phyloP scores from a whole-genome alignment of 192 early-diverging fungal species.

The Glomus cerebriforme region DNA sequence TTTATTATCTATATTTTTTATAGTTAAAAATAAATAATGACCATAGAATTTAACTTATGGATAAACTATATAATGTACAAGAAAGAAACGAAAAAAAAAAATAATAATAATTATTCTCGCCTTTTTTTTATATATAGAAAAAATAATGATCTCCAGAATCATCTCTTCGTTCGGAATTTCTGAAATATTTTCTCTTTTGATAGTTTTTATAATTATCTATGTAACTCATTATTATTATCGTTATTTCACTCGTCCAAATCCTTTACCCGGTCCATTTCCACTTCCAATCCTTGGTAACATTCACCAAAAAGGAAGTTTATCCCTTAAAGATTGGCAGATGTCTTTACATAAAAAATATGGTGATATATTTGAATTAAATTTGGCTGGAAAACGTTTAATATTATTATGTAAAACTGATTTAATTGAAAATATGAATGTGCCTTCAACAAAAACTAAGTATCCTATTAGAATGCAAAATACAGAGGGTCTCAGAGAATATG shows the following conservation, averaged over 20 bases:
- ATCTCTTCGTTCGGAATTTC: no score
- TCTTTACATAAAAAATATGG: constrained; percentile 10
- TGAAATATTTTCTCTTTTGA: no score
- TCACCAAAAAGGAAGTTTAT: no score
- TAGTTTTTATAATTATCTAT: no score
- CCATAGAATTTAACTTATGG: no score
- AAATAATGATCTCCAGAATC: no score
- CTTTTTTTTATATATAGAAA: no score
- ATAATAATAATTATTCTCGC: no score
- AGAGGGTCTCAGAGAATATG: neutral
- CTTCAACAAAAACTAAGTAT: constrained; percentile 1
- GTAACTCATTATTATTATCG: neutral
- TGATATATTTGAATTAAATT: constrained; percentile 19
- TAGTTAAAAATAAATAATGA: no score
- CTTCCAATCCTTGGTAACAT: neutral
- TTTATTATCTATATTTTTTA: no score
- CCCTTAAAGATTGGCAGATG: neutral
- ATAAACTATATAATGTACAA: no score
- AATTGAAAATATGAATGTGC: neutral
- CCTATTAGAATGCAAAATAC: neutral
- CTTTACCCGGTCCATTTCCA: constrained; percentile 12
- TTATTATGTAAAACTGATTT: neutral
- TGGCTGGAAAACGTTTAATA: neutral
- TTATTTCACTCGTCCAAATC: constrained; percentile 8
- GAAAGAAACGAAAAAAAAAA: no score